Percentiles rank a stretch among this genome's conserved stretches.
Evolutionary conservation across 257 asterid species (phyloP).

Genomic region (Solanum rostratum): DNA sequence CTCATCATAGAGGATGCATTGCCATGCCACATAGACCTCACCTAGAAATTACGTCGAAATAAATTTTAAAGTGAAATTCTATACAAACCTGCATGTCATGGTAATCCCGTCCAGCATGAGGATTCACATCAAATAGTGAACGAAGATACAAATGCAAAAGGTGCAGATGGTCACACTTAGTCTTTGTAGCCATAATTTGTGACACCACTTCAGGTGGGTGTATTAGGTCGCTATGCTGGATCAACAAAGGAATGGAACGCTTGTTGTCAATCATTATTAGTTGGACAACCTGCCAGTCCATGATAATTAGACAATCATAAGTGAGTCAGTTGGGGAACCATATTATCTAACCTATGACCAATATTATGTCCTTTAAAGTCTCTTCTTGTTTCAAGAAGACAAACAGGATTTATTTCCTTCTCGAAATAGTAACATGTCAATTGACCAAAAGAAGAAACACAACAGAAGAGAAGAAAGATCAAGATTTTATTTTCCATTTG

Average conservation of each 20-base stretch:
- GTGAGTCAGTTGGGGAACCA: background rate
- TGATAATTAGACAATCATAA: background rate
- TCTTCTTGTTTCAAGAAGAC: background rate
- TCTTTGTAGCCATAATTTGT: conserved; percentile 62
- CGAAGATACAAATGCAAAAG: conserved; percentile 70
- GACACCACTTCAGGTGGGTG: conserved; percentile 84
- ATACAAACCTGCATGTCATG: conserved; percentile 94
- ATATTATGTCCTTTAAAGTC: background rate
- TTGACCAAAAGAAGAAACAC: background rate
- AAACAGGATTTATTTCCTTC: background rate
- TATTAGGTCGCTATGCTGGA: no score
- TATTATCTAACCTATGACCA: background rate
- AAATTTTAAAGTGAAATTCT: background rate
- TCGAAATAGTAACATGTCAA: background rate
- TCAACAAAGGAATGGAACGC: conserved; percentile 66
- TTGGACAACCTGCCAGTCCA: conserved; percentile 74
- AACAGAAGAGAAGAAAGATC: background rate
- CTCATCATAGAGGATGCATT: background rate
- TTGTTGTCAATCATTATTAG: conserved; percentile 89
- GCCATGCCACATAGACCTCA: background rate
- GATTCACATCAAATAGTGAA: conserved; percentile 60
- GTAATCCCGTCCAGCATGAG: no score
- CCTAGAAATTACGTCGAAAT: background rate
- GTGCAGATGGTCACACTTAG: conserved; percentile 47
- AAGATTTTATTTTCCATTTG: background rate